Base-by-base conservation (phyloP, 306 rosid species). In the Inga leiocalycina region DNA sequence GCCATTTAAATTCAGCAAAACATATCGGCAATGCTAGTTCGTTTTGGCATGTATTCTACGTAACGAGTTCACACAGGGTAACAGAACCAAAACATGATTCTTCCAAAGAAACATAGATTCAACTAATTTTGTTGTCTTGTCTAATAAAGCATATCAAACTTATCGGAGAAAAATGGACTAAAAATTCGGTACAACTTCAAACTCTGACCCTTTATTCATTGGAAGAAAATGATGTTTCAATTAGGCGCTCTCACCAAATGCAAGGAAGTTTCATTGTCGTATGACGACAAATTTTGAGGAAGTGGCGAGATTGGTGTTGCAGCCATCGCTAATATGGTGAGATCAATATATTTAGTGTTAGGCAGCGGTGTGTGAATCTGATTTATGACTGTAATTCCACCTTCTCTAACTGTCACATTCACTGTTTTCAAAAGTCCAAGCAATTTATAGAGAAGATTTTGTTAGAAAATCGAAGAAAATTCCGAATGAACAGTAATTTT, bases 261-360 rank as follows among this genome's bases (percentile, higher is more conserved):
- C 82, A 82, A n/a, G 80, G 74, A 61, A 43, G 74, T 76, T 62
- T 65, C 87, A 35, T 78, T 85, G 71, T 81, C 85, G 74, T 59
- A 79, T 45, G 48, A 45, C 32, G 83, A 82, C 17, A 79, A 39
- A 72, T 86, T 88, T 77, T 71, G 86, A 85, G 82, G 80, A 84
- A 78, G 76, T 10, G 87, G 82, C 52, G 88, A 73, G 17, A 75
- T 19, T 17, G 87, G 91, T 24, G 91, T 64, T 32, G 87, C 81
- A 43, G 88, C 81, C 51, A 78, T 89, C 15, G 89, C 89, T 17
- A 93, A 81, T 72, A 89, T 43, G 44, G 91, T 51, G 46, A 91
- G 69, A 54, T 84, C 87, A 77, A 89, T 46, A 34, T 69, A 86
- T 69, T 88, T 46, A 48, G 75, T 77, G 11, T 82, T 85, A 68